Base-by-base conservation (phyloP, 306 rosid species). In the Pachyrhizus erosus region DNA sequence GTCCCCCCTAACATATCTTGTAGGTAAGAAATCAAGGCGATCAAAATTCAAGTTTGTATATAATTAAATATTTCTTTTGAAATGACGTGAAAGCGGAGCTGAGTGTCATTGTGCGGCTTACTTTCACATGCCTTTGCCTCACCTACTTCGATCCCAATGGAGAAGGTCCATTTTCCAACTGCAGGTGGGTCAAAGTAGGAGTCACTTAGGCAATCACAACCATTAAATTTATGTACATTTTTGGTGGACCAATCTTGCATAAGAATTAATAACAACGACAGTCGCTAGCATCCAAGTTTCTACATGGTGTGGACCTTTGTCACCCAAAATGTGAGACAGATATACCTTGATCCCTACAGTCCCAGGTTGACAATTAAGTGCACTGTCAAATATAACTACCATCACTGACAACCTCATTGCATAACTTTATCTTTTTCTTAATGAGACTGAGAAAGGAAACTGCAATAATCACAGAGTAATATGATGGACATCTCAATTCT, bases 91-190 rank as follows among this genome's bases (percentile, higher is more conserved):
- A 75, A 84, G 89, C 82, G 86, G 73, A 91, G 87, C 86, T 45
- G 70, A 84, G 89, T 82, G 89, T 80, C 85, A 82, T 80, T 82
- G 79, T 60, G 85, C 61, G 87, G 71, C 86, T 83, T 74, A 67
- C 49, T 88, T 83, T 86, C 93, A 88, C 92, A 84, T 92, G 93
- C 81, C 83, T 78, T 42, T 87, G 85, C 86, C 82, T 75, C 70
- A 86, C 78, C 75, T 67, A 84, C 84, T 86, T 84, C 73, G 84
- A 78, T 88, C 82, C 54, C 81, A 89, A 85, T 84, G 82, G 88
- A 70, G 97, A 92, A 89, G 85, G 93, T 91, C 94, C 78, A 88
- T 88, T 89, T 67, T 91, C 73, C 86, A 94, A 91, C 97, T 89
- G 88, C 93, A 83, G 84, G 91, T 92, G 97, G 97, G 97, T 89